These are phyloP conservation scores for Torrubiella hemipterigena DNA, from an alignment of 2,329 filamentous ascomycete genomes.

Conservation along the genomic window DNA sequence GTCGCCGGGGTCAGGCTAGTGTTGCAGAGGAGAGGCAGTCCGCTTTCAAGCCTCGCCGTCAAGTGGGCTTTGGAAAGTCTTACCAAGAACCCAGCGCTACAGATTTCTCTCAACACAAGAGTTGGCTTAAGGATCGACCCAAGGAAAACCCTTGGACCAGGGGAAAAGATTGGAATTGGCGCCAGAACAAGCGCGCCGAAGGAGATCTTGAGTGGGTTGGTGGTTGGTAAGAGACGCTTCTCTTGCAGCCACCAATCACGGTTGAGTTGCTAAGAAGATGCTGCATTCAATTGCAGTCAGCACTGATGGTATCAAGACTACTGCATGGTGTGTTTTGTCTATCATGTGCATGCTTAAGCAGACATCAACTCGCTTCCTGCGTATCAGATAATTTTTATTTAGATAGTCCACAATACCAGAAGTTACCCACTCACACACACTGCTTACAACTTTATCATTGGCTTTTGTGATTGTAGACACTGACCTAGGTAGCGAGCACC, in stretches of 20 bases:
- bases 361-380: slow-evolving; percentile 51
- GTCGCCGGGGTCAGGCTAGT: slow-evolving; percentile 55
- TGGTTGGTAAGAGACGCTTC: slow-evolving; percentile 59
- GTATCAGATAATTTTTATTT: slow-evolving; percentile 42
- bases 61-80: slow-evolving; percentile 33
- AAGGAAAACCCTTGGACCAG: slow-evolving; percentile 46
- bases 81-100: slow-evolving; percentile 35
- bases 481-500: background rate
- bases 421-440: slow-evolving; percentile 49
- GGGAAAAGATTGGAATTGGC: slow-evolving; percentile 49
- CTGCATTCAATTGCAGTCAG: slow-evolving; percentile 7
- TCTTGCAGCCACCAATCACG: slow-evolving; percentile 44
- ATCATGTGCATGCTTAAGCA: slow-evolving; percentile 18
- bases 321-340: slow-evolving; percentile 11
- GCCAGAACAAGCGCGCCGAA: slow-evolving; percentile 50
- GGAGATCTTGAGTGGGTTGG: slow-evolving; percentile 90
- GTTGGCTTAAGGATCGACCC: slow-evolving; percentile 30
- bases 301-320: slow-evolving; percentile 4
- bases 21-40: slow-evolving; percentile 38
- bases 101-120: slow-evolving; percentile 29
- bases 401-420: slow-evolving; percentile 43
- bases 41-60: slow-evolving; percentile 36
- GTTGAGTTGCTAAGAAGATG: slow-evolving; percentile 28
- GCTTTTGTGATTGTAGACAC: slow-evolving; percentile 4
- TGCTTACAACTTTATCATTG: slow-evolving; percentile 1